phyloP scores from a whole-genome alignment of 345 rosid genomes.

The Mercurialis annua region DNA sequence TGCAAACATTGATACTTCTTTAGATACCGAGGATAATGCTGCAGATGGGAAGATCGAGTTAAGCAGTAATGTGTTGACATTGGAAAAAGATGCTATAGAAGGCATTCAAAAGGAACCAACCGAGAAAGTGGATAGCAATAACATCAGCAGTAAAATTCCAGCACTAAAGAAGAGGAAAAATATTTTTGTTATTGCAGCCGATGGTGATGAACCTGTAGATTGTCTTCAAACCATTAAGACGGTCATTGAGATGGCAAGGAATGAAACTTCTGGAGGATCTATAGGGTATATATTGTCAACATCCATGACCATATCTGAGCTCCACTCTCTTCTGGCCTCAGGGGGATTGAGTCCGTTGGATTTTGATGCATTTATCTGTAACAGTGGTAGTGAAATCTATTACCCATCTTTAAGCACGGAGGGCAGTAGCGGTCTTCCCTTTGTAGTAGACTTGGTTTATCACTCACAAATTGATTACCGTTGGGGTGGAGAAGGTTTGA shows the following conservation, averaged over 20 bases:
- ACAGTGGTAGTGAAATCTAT: conserved; percentile 26
- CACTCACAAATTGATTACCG: conserved; percentile 23
- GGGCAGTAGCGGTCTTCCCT: conserved; percentile 15
- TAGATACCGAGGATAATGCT: conserved; percentile 13
- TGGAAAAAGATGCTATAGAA: conserved; percentile 23
- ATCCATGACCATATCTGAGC: conserved; percentile 26
- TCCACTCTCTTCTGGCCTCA: conserved; percentile 16
- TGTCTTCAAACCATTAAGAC: conserved; percentile 17
- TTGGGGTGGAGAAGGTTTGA: conserved; percentile 26
- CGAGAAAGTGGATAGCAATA: conserved; percentile 8
- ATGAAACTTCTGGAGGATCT: conserved; percentile 15
- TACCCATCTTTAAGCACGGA: conserved; percentile 19
- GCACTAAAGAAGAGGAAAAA: conserved; percentile 15
- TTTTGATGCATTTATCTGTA: conserved; percentile 28
- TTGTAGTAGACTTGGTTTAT: conserved; percentile 16
- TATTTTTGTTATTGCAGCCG: conserved; percentile 22
- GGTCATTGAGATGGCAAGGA: conserved; percentile 11
- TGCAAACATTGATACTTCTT: conserved; percentile 18
- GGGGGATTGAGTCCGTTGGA: conserved; percentile 19
- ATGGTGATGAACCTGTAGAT: conserved; percentile 18
- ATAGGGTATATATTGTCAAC: conserved; percentile 19
- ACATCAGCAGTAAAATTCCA: conserved; percentile 7
- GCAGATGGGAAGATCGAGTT: conserved; percentile 6
- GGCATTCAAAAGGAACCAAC: conserved; percentile 18
- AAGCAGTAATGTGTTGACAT: conserved; percentile 28